Evolutionary conservation across 2,329 filamentous ascomycete species (phyloP).

Genomic region (Fusarium lateritium): DNA sequence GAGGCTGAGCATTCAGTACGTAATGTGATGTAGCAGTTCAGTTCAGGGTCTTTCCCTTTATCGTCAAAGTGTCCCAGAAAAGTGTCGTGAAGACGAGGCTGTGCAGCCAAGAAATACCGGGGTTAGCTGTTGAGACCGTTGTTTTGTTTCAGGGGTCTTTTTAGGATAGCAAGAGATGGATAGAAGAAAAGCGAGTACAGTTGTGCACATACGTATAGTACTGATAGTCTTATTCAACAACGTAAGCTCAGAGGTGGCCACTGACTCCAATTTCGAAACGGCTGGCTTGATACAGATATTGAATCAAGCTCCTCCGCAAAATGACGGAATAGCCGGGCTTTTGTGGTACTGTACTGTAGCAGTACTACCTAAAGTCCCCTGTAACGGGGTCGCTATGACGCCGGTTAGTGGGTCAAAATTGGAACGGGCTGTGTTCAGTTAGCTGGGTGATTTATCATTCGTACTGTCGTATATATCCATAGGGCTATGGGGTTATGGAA

Average conservation of each 20-base stretch:
- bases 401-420: slow-evolving; percentile 25
- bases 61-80: slow-evolving; percentile 20
- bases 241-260: slow-evolving; percentile 1
- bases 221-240: too few species aligned
- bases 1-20: slow-evolving; percentile 48
- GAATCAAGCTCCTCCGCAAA: slow-evolving; percentile 34
- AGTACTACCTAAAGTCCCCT: slow-evolving; percentile 24
- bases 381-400: slow-evolving; percentile 37
- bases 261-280: slow-evolving; percentile 24
- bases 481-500: not conserved
- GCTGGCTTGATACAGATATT: slow-evolving; percentile 16
- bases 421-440: slow-evolving; percentile 14
- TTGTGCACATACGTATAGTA: too few species aligned
- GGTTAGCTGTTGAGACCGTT: slow-evolving; percentile 20
- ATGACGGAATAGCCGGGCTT: slow-evolving; percentile 30
- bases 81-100: slow-evolving; percentile 47
- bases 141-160: slow-evolving; percentile 12
- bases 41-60: slow-evolving; percentile 30
- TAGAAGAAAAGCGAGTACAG: not conserved
- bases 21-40: slow-evolving; percentile 31
- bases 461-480: not conserved
- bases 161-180: not conserved
- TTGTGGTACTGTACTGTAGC: not conserved
- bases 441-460: not conserved
- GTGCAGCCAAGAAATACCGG: slow-evolving; percentile 38